Evolutionary conservation across 2,329 filamentous ascomycete species (phyloP).

Genomic region (Madurella fahalii): DNA sequence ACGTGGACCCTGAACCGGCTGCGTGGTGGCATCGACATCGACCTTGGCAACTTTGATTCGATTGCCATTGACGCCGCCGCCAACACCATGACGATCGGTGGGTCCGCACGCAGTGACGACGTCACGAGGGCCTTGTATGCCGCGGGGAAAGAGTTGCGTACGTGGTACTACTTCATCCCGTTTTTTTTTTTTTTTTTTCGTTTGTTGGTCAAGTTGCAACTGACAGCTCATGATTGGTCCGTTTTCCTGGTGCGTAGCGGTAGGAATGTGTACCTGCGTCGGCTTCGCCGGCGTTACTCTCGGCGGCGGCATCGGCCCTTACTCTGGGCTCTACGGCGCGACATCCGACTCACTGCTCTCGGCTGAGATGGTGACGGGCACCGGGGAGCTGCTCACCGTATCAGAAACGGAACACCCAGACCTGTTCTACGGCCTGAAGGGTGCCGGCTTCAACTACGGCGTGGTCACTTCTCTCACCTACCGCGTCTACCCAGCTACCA

Average conservation of each 20-base stretch:
- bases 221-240: neutral
- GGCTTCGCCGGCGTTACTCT: constrained; percentile 11
- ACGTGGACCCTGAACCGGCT: neutral
- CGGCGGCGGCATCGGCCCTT: constrained; percentile 13
- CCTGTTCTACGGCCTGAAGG: constrained; percentile 9
- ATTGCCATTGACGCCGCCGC: constrained; percentile 3
- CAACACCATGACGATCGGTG: constrained; percentile 13
- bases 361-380: constrained; percentile 8
- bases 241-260: neutral
- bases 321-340: constrained; percentile 3
- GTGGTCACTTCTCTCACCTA: constrained; percentile 33
- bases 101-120: neutral
- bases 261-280: constrained; percentile 1
- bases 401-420: neutral
- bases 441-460: constrained; percentile 10
- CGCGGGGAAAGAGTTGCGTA: constrained; percentile 12
- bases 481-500: constrained; percentile 40
- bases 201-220: no score
- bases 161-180: neutral
- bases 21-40: constrained; percentile 6
- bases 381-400: constrained; percentile 27
- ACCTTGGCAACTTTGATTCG: constrained; percentile 11
- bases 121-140: constrained; percentile 1
- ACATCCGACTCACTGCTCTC: constrained; percentile 6
- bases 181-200: no score